Evolutionary conservation across 306 rosid species (phyloP).

Genomic region (Cucumis cinereus): DNA sequence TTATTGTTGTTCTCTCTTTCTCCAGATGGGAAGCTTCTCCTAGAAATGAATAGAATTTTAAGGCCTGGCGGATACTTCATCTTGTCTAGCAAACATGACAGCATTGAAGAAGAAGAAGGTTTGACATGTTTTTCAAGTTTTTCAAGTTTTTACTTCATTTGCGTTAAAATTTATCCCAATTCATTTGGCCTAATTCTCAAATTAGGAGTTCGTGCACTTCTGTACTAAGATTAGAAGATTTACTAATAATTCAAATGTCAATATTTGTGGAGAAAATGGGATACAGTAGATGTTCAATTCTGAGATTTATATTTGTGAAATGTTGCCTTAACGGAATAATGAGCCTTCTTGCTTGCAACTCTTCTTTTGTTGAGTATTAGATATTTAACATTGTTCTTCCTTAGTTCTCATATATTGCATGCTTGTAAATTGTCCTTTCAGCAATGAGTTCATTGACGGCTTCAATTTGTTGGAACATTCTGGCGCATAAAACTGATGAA

Average conservation of each 20-base stretch:
- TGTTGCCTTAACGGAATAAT: neutral
- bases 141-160: neutral
- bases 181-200: neutral
- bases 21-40: slow-evolving; percentile 75
- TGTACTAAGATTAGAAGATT: neutral
- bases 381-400: neutral
- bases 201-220: neutral
- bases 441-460: slow-evolving; percentile 58
- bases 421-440: slow-evolving; percentile 30
- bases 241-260: neutral
- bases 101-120: slow-evolving; percentile 91
- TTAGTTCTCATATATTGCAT: neutral
- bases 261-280: neutral
- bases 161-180: neutral
- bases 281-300: neutral
- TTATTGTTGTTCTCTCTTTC: neutral
- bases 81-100: slow-evolving; percentile 67
- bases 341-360: neutral
- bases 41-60: slow-evolving; percentile 87
- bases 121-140: slow-evolving; percentile 1
- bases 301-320: neutral
- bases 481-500: slow-evolving; percentile 89
- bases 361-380: neutral
- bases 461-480: slow-evolving; percentile 87
- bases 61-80: slow-evolving; percentile 82